phyloP scores from a whole-genome alignment of 2,329 filamentous ascomycete species.

The Aureobasidium lini region DNA sequence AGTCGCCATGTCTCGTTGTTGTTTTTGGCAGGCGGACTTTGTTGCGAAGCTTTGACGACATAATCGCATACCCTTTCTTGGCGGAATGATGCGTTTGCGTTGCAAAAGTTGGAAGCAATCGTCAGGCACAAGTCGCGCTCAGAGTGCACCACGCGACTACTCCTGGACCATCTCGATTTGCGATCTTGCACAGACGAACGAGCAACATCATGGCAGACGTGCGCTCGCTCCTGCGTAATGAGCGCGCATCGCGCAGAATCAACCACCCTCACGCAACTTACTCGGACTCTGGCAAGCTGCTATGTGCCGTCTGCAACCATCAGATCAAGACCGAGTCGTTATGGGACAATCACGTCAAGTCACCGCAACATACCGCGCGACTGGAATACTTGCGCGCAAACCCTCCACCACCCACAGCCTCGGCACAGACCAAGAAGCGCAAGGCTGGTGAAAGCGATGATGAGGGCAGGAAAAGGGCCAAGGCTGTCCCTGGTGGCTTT shows the following conservation, averaged over 20 bases:
- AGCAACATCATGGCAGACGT: conserved; percentile 61
- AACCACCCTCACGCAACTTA: conserved; percentile 63
- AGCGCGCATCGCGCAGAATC: conserved; percentile 66
- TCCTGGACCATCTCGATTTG: background rate
- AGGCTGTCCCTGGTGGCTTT: conserved; percentile 12
- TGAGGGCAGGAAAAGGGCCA: conserved; percentile 16
- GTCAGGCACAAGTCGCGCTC: background rate
- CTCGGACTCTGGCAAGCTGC: conserved; percentile 58
- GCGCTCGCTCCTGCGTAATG: conserved; percentile 68
- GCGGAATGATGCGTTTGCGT: conserved; percentile 6
- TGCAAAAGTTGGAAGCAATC: conserved; percentile 8
- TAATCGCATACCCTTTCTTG: background rate
- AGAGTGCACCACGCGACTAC: background rate
- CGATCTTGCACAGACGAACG: background rate
- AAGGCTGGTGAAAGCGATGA: conserved; percentile 35
- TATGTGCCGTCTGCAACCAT: conserved; percentile 60
- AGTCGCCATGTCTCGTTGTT: background rate
- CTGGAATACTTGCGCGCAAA: conserved; percentile 26
- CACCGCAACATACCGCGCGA: conserved; percentile 38
- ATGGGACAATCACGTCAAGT: conserved; percentile 58
- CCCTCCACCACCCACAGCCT: conserved; percentile 16
- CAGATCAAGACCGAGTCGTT: conserved; percentile 57
- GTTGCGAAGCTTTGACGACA: background rate
- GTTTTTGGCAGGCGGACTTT: background rate
- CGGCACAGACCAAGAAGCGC: conserved; percentile 42